Evolutionary conservation across 768 basidiomycete species (phyloP).

Genomic region (Clavaria fumosa): DNA sequence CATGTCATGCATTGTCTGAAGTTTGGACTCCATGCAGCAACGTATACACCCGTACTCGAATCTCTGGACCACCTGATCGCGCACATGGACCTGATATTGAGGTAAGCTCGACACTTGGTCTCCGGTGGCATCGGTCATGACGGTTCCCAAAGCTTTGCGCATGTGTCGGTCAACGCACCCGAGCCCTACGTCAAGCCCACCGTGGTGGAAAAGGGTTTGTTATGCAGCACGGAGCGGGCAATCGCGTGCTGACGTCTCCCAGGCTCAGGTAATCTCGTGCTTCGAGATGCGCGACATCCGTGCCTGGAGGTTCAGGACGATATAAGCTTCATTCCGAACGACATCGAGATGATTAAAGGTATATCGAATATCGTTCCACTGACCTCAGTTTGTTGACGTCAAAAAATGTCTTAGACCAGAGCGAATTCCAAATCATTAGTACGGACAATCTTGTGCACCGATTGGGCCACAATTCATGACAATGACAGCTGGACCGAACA

Average conservation of each 20-base stretch:
- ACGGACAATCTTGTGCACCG: constrained; percentile 11
- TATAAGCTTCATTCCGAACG: constrained; percentile 88
- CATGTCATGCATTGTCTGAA: neutral
- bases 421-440: constrained; percentile 95
- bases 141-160: constrained; percentile 56
- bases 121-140: neutral
- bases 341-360: constrained; percentile 90
- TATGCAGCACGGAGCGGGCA: neutral
- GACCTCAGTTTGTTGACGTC: neutral
- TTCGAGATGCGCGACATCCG: constrained; percentile 85
- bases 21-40: constrained; percentile 38
- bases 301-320: constrained; percentile 96
- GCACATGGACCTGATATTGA: constrained; percentile 80
- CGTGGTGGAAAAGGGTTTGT: constrained; percentile 57
- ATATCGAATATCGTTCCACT: constrained; percentile 8
- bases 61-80: constrained; percentile 71
- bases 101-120: constrained; percentile 28
- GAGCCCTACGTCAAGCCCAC: constrained; percentile 81
- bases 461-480: neutral
- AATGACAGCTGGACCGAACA: constrained; percentile 78
- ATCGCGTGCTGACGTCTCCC: constrained; percentile 1
- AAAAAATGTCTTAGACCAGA: constrained; percentile 33
- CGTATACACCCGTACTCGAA: constrained; percentile 84
- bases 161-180: constrained; percentile 77
- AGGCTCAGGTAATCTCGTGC: constrained; percentile 70